These are phyloP conservation scores for Chlorella sp. DNA, from an alignment of 139 green algal species.

Conservation along the genomic window DNA sequence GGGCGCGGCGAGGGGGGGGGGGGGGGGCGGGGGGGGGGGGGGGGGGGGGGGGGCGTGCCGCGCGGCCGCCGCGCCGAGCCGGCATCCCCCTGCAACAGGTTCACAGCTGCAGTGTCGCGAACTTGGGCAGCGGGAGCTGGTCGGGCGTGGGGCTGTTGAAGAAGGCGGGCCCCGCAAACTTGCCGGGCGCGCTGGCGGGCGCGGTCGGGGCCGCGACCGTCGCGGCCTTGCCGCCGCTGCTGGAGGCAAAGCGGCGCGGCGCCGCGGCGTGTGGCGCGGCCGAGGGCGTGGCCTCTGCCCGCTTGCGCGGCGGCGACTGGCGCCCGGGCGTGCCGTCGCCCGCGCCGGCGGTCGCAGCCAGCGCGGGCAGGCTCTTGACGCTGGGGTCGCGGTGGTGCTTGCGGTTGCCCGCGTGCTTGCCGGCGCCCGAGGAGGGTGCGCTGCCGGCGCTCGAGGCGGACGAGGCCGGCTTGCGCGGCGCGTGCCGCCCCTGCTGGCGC, in stretches of 20 bases:
- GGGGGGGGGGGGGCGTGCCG: too few species aligned
- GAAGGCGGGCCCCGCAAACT: slow-evolving; percentile 42
- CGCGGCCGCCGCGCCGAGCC: background rate
- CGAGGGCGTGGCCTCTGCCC: background rate
- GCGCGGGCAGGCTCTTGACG: background rate
- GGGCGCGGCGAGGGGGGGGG: too few species aligned
- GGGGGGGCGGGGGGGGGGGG: too few species aligned
- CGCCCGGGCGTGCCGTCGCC: background rate
- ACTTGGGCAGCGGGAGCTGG: slow-evolving; percentile 35
- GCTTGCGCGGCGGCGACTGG: slow-evolving; percentile 4
- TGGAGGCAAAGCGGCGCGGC: too few species aligned
- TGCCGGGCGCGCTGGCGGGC: background rate
- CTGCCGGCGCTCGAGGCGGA: background rate
- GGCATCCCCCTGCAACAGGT: slow-evolving; percentile 12
- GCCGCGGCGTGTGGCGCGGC: too few species aligned
- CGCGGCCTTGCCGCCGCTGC: background rate
- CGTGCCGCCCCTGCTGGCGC: slow-evolving; percentile 9
- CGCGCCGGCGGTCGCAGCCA: background rate
- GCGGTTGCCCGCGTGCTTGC: background rate
- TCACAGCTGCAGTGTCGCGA: too few species aligned
- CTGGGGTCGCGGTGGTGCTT: slow-evolving; percentile 8
- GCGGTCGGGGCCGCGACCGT: too few species aligned
- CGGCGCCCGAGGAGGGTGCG: background rate
- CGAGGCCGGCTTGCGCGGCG: slow-evolving; percentile 7
- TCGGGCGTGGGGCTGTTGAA: slow-evolving; percentile 43